Base-by-base conservation (phyloP, 2,329 filamentous ascomycete genomes). In the Xylariaceae sp. region DNA sequence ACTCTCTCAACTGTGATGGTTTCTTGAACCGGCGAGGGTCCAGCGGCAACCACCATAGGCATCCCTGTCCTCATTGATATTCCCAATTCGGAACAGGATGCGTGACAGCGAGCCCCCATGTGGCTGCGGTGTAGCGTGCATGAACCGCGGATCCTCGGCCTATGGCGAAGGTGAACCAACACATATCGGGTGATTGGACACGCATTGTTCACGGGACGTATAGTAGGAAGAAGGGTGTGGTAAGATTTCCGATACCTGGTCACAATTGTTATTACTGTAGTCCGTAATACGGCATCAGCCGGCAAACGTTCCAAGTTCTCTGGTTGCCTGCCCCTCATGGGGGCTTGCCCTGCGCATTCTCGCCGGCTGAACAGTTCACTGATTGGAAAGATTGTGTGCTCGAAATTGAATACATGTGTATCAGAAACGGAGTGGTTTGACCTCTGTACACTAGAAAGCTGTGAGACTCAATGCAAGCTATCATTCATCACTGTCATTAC, bases 1-100 rank as follows among this genome's bases (percentile, higher is more conserved):
- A 47, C 54, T 55, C 51, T 48, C 44, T 43, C n/a, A 48, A 29
- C n/a, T 26, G 40, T 12, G 30, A 32, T 44, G 34, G 34, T 35
- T 50, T 44, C 48, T 26, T n/a, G 43, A 48, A 11, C 42, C 44
- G 45, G 41, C 50, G 51, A 59, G 43, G 49, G 9, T 29, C 51
- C 39, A 51, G n/a, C 35, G 12, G 8, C 46, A 54, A 34, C 50
- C 32, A 57, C 57, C 40, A 48, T 39, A 49, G 41, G 42, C 42
- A 56, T 47, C 56, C 53, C 53, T 54, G 58, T 42, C 45, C 44
- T 26, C 43, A 52, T 54, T 47, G 50, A 54, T 40, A 43, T 46
- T 29, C 27, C 40, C 46, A 50, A 44, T 55, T 31, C 32, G 41
- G 27, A 30, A 40, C 32, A 40, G 50, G 3, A 11, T 44, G 46